A percentile compares a stretch with the other conserved stretches of the same genome.
Conservation (phyloP, 805 yeast genomes). For the Cyberlindnera galapagoensis region DNA sequence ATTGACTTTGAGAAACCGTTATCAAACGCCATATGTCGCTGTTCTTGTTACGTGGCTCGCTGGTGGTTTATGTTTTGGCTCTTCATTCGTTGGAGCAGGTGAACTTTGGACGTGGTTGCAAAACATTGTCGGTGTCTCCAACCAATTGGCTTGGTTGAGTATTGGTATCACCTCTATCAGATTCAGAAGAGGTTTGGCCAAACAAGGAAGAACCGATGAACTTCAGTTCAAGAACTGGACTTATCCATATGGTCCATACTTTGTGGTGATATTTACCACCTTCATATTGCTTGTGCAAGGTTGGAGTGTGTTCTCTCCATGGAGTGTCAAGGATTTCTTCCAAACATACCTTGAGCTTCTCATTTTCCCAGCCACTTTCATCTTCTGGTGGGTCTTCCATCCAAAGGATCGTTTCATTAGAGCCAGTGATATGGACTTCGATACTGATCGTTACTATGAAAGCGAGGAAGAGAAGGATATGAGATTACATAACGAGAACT, state of each 20-base stretch:
- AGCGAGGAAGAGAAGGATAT: conserved; percentile 36
- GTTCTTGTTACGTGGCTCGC: conserved; percentile 44
- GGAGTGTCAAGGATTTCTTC: conserved; percentile 36
- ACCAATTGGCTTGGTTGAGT: conserved; percentile 44
- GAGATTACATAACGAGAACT: conserved; percentile 10
- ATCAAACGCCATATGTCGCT: conserved; percentile 42
- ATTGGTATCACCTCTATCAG: conserved; percentile 44
- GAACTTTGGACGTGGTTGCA: conserved; percentile 49
- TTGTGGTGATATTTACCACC: conserved; percentile 34
- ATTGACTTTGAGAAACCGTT: conserved; percentile 36
- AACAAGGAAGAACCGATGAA: conserved; percentile 38
- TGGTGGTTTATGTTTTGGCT: conserved; percentile 55
- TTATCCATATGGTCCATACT: conserved; percentile 45
- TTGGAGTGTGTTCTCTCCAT: conserved; percentile 44
- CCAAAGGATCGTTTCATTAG: conserved; percentile 35
- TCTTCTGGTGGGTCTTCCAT: conserved; percentile 35
- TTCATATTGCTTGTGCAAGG: conserved; percentile 48
- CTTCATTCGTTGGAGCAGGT: conserved; percentile 49
- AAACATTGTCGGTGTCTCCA: conserved; percentile 46
- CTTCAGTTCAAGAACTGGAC: conserved; percentile 42
- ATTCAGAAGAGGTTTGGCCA: conserved; percentile 39
- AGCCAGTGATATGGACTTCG: conserved; percentile 46
- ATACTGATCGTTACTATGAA: conserved; percentile 42
- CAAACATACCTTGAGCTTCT: conserved; percentile 39
- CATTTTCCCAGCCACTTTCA: conserved; percentile 39